Evolutionary conservation across 176 grass and related monocot genomes (phyloP).

Genomic region (Avena atlantica): DNA sequence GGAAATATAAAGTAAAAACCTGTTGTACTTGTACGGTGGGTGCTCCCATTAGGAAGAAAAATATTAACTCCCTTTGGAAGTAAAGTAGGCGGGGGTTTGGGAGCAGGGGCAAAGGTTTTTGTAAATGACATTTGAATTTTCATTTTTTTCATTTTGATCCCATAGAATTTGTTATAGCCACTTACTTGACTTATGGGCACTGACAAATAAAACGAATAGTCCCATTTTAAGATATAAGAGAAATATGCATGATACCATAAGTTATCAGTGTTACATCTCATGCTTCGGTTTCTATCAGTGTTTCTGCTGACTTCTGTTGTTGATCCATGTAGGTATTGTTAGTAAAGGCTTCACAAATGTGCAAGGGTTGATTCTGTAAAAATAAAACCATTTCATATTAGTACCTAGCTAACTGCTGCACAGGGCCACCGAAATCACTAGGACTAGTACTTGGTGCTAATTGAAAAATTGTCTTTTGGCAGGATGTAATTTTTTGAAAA

Average conservation of each 20-base stretch:
- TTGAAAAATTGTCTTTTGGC: background rate
- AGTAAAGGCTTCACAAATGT: background rate
- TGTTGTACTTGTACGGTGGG: background rate
- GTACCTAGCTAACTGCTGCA: background rate
- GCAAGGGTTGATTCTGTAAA: background rate
- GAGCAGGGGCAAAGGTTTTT: background rate
- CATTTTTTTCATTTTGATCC: background rate
- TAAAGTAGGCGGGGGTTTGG: background rate
- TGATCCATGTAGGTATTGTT: slow-evolving; percentile 3
- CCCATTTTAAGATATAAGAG: background rate
- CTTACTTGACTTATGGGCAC: background rate
- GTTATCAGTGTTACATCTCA: background rate
- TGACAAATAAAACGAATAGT: background rate
- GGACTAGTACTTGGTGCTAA: too few relatives aligned
- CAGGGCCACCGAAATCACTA: too few relatives aligned
- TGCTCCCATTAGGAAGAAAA: background rate
- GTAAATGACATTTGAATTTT: background rate
- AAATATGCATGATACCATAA: slow-evolving; percentile 15
- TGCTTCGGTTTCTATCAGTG: background rate
- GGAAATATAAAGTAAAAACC: background rate
- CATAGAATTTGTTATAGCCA: background rate
- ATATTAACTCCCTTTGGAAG: slow-evolving; percentile 15
- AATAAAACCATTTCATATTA: slow-evolving; percentile 13
- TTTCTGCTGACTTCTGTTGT: background rate
- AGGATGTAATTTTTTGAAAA: background rate